Base-by-base conservation (phyloP, 768 basidiomycete genomes). In the Boletus huronensis region DNA sequence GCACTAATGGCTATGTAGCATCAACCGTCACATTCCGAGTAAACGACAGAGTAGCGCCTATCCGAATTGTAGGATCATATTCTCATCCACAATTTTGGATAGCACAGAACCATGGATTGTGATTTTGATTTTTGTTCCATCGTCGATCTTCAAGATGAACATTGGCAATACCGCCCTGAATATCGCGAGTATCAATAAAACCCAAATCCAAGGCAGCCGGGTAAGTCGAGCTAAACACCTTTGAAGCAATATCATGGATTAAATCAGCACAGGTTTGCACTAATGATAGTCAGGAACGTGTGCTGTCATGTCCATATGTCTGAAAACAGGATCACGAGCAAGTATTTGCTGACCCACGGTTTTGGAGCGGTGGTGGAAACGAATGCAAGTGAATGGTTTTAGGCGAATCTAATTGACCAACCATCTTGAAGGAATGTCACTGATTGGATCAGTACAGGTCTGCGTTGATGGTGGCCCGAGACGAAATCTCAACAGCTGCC, bases 81-180 rank as follows among this genome's bases (percentile, higher is more conserved):
- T 28, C 17, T 10, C 3, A 28, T 11, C 6, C 26, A 19, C 11
- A 3, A 1, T 28, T 3, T 11, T 28, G 17, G 1, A 19, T 98
- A 60, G 90, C 86, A 16, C 81, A 87, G 52, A 75, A 85, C 55
- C 83, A 92, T 29, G 60, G 80, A 77, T 8, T 87, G 85, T 1
- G 84, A 87, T 60, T 91, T 91, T 1, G 84, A 87, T 60, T 91
- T 91, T 65, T 78, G 78, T 61, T 84, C 82, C 5, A 71, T 98
- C 49, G 85, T 98, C 9, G 93, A 98, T 69, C 74, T 95, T 34
- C 91, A 92, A 70, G 96, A 98, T 66, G 84, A 90, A 61, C 87
- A 96, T 68, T 96, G 94, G 2, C 0, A 96, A 98, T 67, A 96
- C 95, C 0, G 92, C 91, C 10, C 70, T 98, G 64, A 97, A 97